Evolutionary conservation across 106 monocot genomes (phyloP), one percentile per base, ranked within the genome.

Genomic region (Phalaenopsis equestris): DNA sequence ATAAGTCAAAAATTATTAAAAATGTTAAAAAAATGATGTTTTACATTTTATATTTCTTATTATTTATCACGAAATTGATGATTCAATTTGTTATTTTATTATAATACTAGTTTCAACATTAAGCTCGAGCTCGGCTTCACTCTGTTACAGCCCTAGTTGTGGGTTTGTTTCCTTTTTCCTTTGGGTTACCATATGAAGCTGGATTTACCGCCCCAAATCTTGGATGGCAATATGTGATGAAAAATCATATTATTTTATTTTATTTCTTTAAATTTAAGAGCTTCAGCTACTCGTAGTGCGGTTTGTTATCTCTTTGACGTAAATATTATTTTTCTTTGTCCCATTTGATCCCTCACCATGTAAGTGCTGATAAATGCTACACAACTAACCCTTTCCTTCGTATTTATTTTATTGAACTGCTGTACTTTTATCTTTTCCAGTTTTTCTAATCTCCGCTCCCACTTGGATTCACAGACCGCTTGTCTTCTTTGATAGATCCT

Each of bases 401-500:
- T 43, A 74, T 41, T 43, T 74, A 43, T 42, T 72, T 72, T 41
- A 19, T 43, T 74, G 42, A 17, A 61, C 4, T 61, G 61, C 61
- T 21, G 74, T 43, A 30, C 78, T 37, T 75, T 48, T 42, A 30
- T 11, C 30, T 73, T 79, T 30, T 30, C 30, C 30, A 30, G 30
- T 30, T 30, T 70, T 79, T 61, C 46, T 14, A 39, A 30, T 42
- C 47, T 77, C 56, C 64, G 6, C 84, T 79, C 36, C 58, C 47
- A 83, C 41, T 72, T 47, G 38, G 47, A 67, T 67, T 82, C 67
- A 70, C 24, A 10, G 11, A 4, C 41, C 73, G 78, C 42, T 30
- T 37, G 45, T 79, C 73, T 77, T 67, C 47, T 48, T 68, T 82
- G 76, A 24, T 49, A 75, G 77, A 77, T 82, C 61, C 61, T 77